These are phyloP conservation scores for Chaetomidium leptoderma DNA, from an alignment of 495 filamentous ascomycete genomes.

Conservation along the genomic window DNA sequence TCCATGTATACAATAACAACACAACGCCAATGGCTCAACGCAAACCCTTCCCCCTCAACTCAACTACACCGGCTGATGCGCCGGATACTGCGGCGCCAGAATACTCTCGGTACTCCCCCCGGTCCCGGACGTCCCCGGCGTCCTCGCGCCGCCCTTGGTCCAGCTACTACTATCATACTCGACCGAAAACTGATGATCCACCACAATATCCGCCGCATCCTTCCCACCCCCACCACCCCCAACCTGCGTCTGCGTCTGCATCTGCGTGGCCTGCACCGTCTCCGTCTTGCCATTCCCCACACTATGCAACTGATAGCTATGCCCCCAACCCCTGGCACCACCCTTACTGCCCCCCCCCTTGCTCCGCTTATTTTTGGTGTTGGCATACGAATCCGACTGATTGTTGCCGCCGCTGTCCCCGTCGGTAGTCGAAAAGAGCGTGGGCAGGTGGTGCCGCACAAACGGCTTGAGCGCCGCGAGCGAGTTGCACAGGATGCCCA, in stretches of 20 bases:
- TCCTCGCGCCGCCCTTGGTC: background rate
- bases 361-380: too few relatives aligned
- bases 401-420: background rate
- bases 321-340: background rate
- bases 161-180: background rate
- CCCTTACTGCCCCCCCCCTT: background rate
- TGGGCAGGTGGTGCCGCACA: background rate
- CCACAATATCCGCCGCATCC: conserved; percentile 3
- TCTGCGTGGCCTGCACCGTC: background rate
- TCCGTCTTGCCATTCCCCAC: background rate
- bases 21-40: too few relatives aligned
- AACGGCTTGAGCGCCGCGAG: background rate
- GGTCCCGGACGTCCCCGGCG: too few relatives aligned
- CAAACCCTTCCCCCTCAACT: too few relatives aligned
- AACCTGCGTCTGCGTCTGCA: too few relatives aligned
- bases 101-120: conserved; percentile 3
- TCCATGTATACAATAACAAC: too few relatives aligned
- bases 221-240: background rate
- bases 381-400: too few relatives aligned
- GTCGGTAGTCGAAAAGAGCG: background rate
- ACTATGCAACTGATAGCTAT: conserved; percentile 5
- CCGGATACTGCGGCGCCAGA: conserved; percentile 5
- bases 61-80: background rate
- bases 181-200: background rate
- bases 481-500: conserved; percentile 33